Base-by-base conservation (phyloP, 2,329 filamentous ascomycete genomes). In the Arthrocladium fulminans region DNA sequence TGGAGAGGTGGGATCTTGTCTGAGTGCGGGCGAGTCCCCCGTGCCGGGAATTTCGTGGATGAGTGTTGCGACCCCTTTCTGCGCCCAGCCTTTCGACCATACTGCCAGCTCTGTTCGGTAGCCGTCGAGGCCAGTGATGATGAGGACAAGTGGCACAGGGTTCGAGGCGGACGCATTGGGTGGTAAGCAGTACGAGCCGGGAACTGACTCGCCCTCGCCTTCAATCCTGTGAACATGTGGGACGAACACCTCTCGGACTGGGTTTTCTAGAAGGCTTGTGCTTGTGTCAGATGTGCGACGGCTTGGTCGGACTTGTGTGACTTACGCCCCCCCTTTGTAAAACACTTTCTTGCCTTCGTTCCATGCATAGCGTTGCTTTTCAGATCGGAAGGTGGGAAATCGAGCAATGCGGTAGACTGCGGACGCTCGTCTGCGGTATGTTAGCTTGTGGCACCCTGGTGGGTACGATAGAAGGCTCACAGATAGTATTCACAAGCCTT, bases 331-430 rank as follows among this genome's bases (percentile, higher is more conserved):
- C 25, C 57, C 57, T 44, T 57, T 57, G 52, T 57, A 59, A 38
- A 57, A 59, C n/a, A 54, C 48, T 30, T 57, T 53, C 43, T 53
- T 57, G 15, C 58, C 58, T 22, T 49, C 43, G 20, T 38, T 52
- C 58, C 58, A 60, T 12, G 58, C 58, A 47, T 54, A 49, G 25
- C 53, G 51, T 43, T 60, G 58, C 42, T 57, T 56, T 43, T 54
- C 50, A 19, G 57, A 59, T 19, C 58, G 51, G 19, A 52, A 51
- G 2, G 55, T 49, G 2, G 84, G 84, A 60, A 88, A 88, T 13
- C 84, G 75, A 0, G 81, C 74, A 55, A 88, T 87, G 45, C 84
- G 76, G 63, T 85, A 82, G n/a, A 88, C 72, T 22, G 81, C 79
- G 19, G 83, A 83, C 3, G 81, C 81, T 19, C 84, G 79, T n/a